Evolutionary conservation across 371 early-diverging fungal species (phyloP).

Genomic region (Dinochytrium kinnereticum): DNA sequence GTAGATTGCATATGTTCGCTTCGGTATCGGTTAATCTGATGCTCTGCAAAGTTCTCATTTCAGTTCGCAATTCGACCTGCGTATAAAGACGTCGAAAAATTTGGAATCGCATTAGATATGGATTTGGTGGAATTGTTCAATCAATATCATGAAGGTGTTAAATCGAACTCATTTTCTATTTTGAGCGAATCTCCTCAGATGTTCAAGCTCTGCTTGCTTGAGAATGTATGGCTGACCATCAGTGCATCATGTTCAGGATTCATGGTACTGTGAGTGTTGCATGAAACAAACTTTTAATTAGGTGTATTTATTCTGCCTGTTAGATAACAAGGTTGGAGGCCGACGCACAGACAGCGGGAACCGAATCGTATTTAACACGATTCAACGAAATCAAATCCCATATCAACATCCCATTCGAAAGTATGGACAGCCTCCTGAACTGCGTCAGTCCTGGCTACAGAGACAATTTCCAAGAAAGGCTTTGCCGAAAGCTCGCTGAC

Average conservation of each 20-base stretch:
- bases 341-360: conserved; percentile 25
- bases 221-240: conserved; percentile 35
- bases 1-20: not conserved
- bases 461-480: conserved; percentile 27
- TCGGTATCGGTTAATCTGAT: conserved; percentile 3
- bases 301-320: not conserved
- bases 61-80: too few species aligned
- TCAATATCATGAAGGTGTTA: too few species aligned
- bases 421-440: conserved; percentile 35
- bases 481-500: conserved; percentile 30
- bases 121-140: too few species aligned
- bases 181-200: conserved; percentile 12
- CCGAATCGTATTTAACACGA: too few species aligned
- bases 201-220: conserved; percentile 27
- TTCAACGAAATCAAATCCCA: conserved; percentile 25
- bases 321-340: conserved; percentile 31
- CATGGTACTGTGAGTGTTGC: conserved; percentile 11
- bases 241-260: conserved; percentile 19
- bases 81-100: not conserved
- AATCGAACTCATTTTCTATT: not conserved
- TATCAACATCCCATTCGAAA: conserved; percentile 33
- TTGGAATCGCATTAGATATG: not conserved
- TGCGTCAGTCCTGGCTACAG: conserved; percentile 35
- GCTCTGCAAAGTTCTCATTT: not conserved
- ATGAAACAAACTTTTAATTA: not conserved